Conservation (phyloP, 2,329 filamentous ascomycete species). For the Sporothrix luriei region DNA sequence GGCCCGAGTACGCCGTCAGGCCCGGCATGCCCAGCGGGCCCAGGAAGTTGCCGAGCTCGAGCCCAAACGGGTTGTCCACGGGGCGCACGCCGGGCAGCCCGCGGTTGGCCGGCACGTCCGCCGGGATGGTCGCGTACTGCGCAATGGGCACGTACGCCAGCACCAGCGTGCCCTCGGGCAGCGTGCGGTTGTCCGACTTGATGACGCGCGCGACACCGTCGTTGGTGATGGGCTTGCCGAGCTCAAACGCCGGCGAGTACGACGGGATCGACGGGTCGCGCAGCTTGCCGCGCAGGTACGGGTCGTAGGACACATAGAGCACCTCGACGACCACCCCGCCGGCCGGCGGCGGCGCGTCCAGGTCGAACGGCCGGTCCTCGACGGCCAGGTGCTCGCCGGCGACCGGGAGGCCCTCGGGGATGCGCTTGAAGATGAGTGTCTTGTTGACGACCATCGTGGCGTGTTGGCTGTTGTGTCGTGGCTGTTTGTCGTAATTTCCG, state of each 20-base stretch:
- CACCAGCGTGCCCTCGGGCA: conserved; percentile 68
- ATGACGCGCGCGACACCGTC: conserved; percentile 67
- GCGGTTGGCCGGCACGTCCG: conserved; percentile 43
- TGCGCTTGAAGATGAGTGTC: conserved; percentile 70
- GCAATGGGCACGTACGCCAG: conserved; percentile 61
- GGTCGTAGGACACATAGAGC: conserved; percentile 77
- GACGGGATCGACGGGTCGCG: conserved; percentile 65
- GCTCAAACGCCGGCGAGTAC: conserved; percentile 64
- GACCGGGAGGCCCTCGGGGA: conserved; percentile 68
- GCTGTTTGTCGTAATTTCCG: neutral
- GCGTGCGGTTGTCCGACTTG: conserved; percentile 64
- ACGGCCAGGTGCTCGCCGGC: conserved; percentile 69
- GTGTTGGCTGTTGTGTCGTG: neutral
- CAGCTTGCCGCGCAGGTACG: conserved; percentile 83
- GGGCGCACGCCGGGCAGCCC: conserved; percentile 51
- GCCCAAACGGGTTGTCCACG: conserved; percentile 67
- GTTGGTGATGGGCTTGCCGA: conserved; percentile 67
- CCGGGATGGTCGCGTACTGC: conserved; percentile 64
- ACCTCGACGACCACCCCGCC: conserved; percentile 71
- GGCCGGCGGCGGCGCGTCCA: conserved; percentile 56
- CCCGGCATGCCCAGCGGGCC: conserved; percentile 62
- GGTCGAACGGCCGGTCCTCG: conserved; percentile 68
- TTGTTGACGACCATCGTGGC: conserved; percentile 59
- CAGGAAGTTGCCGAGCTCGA: conserved; percentile 69
- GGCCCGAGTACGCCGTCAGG: conserved; percentile 56